Conservation (phyloP, 2,329 filamentous ascomycete species). For the Dactylellina leptospora region DNA sequence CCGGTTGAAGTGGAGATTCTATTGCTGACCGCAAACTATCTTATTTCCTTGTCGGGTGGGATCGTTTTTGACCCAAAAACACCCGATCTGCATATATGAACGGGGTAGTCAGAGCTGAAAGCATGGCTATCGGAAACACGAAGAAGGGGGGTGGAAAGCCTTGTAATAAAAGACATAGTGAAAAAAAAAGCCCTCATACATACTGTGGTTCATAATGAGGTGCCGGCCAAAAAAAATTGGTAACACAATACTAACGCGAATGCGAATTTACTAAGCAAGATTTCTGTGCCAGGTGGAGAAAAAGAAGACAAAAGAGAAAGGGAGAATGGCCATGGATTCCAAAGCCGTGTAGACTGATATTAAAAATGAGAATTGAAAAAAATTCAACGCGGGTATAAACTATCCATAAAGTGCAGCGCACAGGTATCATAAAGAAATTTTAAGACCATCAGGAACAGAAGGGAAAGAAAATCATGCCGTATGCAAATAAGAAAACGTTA, state of each 20-base stretch:
- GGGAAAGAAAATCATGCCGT: conserved; percentile 17
- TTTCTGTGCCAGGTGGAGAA: too few species aligned
- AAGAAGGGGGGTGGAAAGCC: not conserved
- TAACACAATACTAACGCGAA: conserved; percentile 7
- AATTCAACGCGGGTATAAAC: conserved; percentile 39
- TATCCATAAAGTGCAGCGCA: conserved; percentile 48
- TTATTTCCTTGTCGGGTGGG: too few species aligned
- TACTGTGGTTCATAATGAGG: not conserved
- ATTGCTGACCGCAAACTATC: not conserved
- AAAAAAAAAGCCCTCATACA: conserved; percentile 1
- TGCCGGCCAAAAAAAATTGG: conserved; percentile 2
- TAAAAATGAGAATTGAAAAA: conserved; percentile 10
- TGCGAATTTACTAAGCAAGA: too few species aligned
- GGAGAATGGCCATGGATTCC: not conserved
- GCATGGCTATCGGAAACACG: too few species aligned
- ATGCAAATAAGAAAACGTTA: conserved; percentile 8
- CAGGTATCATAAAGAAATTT: conserved; percentile 47
- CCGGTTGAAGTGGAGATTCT: conserved; percentile 14
- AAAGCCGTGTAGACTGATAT: conserved; percentile 14
- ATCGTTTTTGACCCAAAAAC: too few species aligned
- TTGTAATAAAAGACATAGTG: too few species aligned
- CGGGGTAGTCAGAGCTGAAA: too few species aligned
- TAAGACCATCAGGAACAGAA: too few species aligned
- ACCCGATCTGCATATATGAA: too few species aligned
- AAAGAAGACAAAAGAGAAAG: conserved; percentile 2